Percentiles rank a stretch among this genome's conserved stretches.
Conservation (phyloP, 495 filamentous ascomycete species). For the Podospora pseudopauciseta region DNA sequence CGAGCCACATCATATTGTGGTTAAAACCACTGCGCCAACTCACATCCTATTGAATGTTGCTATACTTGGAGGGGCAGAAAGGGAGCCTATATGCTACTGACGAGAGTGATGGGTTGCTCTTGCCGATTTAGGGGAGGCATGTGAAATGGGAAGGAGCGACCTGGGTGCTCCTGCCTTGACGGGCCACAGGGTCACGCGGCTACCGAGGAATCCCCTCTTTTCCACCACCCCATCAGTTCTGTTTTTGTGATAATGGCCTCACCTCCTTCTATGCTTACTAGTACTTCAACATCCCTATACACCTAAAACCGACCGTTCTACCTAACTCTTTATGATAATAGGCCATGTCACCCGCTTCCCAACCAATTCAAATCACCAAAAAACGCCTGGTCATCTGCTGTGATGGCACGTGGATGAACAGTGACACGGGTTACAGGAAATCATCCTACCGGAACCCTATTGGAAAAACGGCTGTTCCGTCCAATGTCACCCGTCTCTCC, state of each 20-base stretch:
- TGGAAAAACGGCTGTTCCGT: conserved; percentile 38
- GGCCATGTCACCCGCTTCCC: background rate
- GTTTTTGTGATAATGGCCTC: background rate
- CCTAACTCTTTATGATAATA: background rate
- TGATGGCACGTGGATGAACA: conserved; percentile 50
- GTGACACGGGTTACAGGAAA: conserved; percentile 38
- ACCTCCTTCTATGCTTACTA: background rate
- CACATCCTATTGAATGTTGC: no score
- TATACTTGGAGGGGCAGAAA: background rate
- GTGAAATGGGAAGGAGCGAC: background rate
- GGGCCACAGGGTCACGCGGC: no score
- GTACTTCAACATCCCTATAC: background rate
- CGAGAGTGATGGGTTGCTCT: no score
- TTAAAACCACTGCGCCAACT: no score
- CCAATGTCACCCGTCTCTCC: conserved; percentile 50
- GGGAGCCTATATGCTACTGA: background rate
- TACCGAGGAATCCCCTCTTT: background rate
- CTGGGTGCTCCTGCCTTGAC: background rate
- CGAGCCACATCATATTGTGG: no score
- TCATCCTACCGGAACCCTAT: conserved; percentile 27
- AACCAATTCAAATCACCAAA: conserved; percentile 10
- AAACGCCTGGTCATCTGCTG: conserved; percentile 48
- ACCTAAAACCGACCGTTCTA: background rate
- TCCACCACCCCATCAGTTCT: background rate
- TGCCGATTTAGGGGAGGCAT: no score